Conservation (phyloP, 352 stramenopile genomes). For the Pythium biforme region DNA sequence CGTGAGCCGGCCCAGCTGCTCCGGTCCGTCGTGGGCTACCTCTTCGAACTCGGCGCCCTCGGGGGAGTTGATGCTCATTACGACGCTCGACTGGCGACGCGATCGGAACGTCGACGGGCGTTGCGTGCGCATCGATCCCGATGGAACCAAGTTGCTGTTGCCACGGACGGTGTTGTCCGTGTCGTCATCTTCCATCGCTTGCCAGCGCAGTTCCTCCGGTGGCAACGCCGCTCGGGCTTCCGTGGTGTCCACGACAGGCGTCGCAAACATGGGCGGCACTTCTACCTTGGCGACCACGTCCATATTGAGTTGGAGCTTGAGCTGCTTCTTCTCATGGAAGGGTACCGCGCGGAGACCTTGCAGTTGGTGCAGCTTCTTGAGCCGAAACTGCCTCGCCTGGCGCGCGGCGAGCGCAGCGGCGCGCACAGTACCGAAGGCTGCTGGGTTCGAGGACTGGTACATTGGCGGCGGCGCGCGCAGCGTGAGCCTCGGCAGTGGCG, state of each 20-base stretch:
- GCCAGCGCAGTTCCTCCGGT: constrained; percentile 14
- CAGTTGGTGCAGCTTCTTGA: constrained; percentile 20
- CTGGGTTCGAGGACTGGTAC: constrained; percentile 19
- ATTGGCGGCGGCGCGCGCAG: background rate
- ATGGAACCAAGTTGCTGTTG: background rate
- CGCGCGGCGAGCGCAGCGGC: constrained; percentile 54
- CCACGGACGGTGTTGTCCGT: background rate
- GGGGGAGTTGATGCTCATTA: constrained; percentile 52
- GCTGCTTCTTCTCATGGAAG: constrained; percentile 43
- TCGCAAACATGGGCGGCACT: constrained; percentile 41
- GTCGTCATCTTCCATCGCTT: constrained; percentile 21
- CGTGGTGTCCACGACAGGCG: background rate
- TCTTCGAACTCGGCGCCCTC: constrained; percentile 72
- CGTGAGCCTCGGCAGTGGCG: constrained; percentile 1
- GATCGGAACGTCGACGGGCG: constrained; percentile 14
- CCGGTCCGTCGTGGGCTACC: constrained; percentile 70
- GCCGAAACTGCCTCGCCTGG: constrained; percentile 39
- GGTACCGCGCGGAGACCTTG: background rate
- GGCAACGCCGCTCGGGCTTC: background rate
- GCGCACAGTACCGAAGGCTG: constrained; percentile 32
- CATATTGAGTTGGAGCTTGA: constrained; percentile 59
- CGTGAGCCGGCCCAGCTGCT: constrained; percentile 56
- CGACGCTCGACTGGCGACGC: constrained; percentile 56
- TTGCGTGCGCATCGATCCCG: background rate
- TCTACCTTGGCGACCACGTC: constrained; percentile 33